A percentile compares a stretch with the other conserved stretches of the same genome.
Conservation (phyloP, 148 eudicot species). For the Pharnaceum exiguum region DNA sequence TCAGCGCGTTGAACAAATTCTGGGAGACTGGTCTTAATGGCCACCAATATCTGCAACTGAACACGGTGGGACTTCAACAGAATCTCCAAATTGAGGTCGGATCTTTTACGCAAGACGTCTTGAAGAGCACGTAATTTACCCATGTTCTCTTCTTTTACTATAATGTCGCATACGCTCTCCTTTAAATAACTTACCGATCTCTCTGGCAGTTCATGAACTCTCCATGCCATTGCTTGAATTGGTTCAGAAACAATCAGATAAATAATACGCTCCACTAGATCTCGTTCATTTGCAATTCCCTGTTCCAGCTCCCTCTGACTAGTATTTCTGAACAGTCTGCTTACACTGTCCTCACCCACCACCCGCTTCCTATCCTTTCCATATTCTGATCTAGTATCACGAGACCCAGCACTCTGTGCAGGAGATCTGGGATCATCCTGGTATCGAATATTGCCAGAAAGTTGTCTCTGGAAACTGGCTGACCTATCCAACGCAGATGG, state of each 20-base stretch:
- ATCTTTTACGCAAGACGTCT: slow-evolving; percentile 60
- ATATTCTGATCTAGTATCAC: slow-evolving; percentile 51
- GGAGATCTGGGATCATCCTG: slow-evolving; percentile 44
- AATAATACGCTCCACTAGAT: slow-evolving; percentile 57
- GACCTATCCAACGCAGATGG: slow-evolving; percentile 44
- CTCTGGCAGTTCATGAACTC: slow-evolving; percentile 58
- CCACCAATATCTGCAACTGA: slow-evolving; percentile 70
- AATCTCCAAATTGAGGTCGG: slow-evolving; percentile 62
- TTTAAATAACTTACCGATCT: slow-evolving; percentile 45
- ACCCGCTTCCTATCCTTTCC: slow-evolving; percentile 43
- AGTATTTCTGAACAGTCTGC: slow-evolving; percentile 38
- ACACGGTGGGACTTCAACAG: slow-evolving; percentile 58
- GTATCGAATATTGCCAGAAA: slow-evolving; percentile 40
- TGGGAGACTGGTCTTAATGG: slow-evolving; percentile 60
- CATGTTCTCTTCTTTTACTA: slow-evolving; percentile 47
- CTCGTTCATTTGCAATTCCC: slow-evolving; percentile 38
- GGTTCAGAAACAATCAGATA: slow-evolving; percentile 72
- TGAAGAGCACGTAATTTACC: slow-evolving; percentile 57
- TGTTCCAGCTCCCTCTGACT: slow-evolving; percentile 44
- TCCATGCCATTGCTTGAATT: slow-evolving; percentile 56
- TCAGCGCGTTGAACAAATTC: slow-evolving; percentile 50
- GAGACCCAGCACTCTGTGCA: slow-evolving; percentile 62
- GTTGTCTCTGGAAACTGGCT: slow-evolving; percentile 55
- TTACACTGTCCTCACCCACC: slow-evolving; percentile 43
- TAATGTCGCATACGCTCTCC: slow-evolving; percentile 53